phyloP scores from a whole-genome alignment of 2,329 filamentous ascomycete genomes.

The Calonectria pseudoreteaudii region DNA sequence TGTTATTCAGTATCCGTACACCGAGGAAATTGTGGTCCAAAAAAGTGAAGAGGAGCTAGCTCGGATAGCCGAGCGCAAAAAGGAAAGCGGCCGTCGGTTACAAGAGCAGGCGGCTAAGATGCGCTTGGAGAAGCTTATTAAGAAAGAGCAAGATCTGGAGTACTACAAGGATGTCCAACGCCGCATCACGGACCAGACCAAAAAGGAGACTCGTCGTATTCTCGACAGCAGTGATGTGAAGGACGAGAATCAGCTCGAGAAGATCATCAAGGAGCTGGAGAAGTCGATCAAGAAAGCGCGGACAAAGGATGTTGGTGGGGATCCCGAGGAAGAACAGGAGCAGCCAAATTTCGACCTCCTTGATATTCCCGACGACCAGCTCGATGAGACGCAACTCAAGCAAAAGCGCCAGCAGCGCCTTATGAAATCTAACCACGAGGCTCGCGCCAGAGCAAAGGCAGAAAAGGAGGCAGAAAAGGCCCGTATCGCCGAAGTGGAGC shows the following conservation, averaged over 20 bases:
- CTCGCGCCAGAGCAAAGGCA: slow-evolving; percentile 90
- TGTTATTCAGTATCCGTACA: slow-evolving; percentile 93
- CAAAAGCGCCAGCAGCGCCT: slow-evolving; percentile 93
- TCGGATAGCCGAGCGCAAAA: slow-evolving; percentile 90
- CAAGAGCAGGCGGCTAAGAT: slow-evolving; percentile 98
- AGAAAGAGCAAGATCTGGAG: slow-evolving; percentile 94
- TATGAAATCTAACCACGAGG: slow-evolving; percentile 95
- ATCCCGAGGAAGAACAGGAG: slow-evolving; percentile 84
- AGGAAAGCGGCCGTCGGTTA: slow-evolving; percentile 89
- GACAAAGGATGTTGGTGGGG: slow-evolving; percentile 90
- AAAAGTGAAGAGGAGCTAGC: slow-evolving; percentile 96
- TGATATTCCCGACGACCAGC: slow-evolving; percentile 88
- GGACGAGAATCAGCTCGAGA: slow-evolving; percentile 88
- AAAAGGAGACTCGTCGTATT: slow-evolving; percentile 89
- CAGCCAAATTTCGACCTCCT: slow-evolving; percentile 88
- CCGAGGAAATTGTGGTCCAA: slow-evolving; percentile 88
- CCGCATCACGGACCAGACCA: slow-evolving; percentile 79
- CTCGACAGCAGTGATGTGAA: slow-evolving; percentile 93
- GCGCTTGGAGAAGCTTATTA: slow-evolving; percentile 93
- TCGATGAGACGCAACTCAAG: slow-evolving; percentile 92
- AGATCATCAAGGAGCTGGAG: slow-evolving; percentile 88
- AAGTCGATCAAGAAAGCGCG: slow-evolving; percentile 89
- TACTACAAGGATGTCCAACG: slow-evolving; percentile 89
- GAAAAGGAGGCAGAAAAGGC: slow-evolving; percentile 96
- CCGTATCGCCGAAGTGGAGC: slow-evolving; percentile 83